These are phyloP conservation scores for Rubus idaeus DNA, from an alignment of 306 rosid genomes.

Conservation along the genomic window DNA sequence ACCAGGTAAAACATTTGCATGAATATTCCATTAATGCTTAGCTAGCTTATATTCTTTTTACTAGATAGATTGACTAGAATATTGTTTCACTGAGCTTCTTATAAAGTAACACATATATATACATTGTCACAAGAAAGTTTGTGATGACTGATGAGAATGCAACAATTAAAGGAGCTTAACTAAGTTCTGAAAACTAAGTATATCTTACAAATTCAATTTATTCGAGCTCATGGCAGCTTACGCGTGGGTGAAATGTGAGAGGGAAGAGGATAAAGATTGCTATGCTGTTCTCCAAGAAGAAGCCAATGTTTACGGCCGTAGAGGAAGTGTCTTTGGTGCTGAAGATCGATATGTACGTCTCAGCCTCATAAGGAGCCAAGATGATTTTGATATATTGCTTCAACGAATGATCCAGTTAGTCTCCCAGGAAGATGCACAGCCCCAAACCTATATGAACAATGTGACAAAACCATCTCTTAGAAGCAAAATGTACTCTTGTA, in stretches of 20 bases:
- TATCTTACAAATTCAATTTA: background rate
- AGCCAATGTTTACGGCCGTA: constrained; percentile 31
- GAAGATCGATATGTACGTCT: constrained; percentile 40
- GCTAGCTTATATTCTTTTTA: too few relatives aligned
- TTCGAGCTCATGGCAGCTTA: constrained; percentile 28
- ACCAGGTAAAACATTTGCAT: constrained; percentile 39
- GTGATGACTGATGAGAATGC: background rate
- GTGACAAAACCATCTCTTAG: background rate
- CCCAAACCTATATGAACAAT: background rate
- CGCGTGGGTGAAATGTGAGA: constrained; percentile 57
- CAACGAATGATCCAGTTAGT: constrained; percentile 30
- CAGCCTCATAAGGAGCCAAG: constrained; percentile 41
- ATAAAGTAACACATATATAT: too few relatives aligned
- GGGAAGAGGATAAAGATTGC: constrained; percentile 44
- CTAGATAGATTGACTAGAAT: too few relatives aligned
- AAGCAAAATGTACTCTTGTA: background rate
- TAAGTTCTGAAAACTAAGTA: too few relatives aligned
- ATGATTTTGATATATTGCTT: constrained; percentile 44
- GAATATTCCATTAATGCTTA: too few relatives aligned
- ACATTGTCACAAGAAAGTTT: background rate
- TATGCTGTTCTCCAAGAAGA: constrained; percentile 24
- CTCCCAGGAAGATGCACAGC: constrained; percentile 10
- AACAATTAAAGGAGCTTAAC: too few relatives aligned
- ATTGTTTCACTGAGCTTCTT: too few relatives aligned
- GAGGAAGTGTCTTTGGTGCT: constrained; percentile 26